Evolutionary conservation across 495 filamentous ascomycete genomes (phyloP).

Genomic region (Cercophora samala): DNA sequence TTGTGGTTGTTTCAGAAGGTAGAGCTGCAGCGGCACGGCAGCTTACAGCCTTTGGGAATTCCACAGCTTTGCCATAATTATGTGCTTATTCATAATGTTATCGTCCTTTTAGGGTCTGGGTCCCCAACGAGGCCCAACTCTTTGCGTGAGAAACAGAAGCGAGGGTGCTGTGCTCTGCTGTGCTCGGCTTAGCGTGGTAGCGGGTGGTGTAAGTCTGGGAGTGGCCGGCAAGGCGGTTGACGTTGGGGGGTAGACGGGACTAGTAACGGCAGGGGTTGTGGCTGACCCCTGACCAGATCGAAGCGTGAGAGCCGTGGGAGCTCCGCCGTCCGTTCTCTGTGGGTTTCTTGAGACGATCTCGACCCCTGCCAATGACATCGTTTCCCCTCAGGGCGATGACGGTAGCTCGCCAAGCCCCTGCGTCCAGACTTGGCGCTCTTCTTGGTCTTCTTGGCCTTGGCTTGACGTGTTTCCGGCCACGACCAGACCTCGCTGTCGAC

Average conservation of each 20-base stretch:
- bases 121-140: conserved; percentile 8
- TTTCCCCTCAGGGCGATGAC: conserved; percentile 13
- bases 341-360: not conserved
- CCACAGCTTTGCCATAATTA: not conserved
- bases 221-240: not conserved
- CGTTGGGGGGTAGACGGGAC: not conserved
- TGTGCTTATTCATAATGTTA: conserved; percentile 1
- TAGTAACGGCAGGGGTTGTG: conserved; percentile 3
- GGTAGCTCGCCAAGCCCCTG: conserved; percentile 15
- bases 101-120: not conserved
- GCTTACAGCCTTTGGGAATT: not conserved
- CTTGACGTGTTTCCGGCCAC: conserved; percentile 14
- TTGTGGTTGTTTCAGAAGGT: conserved; percentile 14
- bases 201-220: not conserved
- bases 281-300: conserved; percentile 1
- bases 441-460: conserved; percentile 6
- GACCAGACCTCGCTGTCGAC: conserved; percentile 15
- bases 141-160: conserved; percentile 9
- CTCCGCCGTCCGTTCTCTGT: conserved; percentile 5
- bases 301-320: too few relatives aligned
- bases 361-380: conserved; percentile 32
- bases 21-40: conserved; percentile 11
- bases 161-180: conserved; percentile 10
- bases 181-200: conserved; percentile 7
- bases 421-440: conserved; percentile 6